These are phyloP conservation scores for Volutella citrinella DNA, from an alignment of 2,329 filamentous ascomycete genomes.

Conservation along the genomic window DNA sequence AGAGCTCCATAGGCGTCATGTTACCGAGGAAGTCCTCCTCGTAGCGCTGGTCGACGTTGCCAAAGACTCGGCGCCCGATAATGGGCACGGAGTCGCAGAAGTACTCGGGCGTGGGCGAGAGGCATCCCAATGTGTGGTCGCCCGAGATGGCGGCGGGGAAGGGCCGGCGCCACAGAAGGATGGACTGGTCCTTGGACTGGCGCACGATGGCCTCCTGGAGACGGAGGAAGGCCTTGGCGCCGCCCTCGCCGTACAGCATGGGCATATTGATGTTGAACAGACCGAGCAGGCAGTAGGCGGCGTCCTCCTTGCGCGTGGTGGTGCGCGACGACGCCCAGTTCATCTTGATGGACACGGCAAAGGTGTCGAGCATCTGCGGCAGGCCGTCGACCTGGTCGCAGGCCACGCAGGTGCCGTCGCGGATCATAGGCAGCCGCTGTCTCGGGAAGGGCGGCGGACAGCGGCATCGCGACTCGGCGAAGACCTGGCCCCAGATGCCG, in stretches of 20 bases:
- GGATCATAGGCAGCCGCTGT: too few relatives aligned
- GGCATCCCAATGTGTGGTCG: conserved; percentile 12
- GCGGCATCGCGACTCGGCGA: conserved; percentile 15
- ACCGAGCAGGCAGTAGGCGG: conserved; percentile 29
- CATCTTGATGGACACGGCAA: conserved; percentile 24
- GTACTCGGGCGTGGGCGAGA: conserved; percentile 9
- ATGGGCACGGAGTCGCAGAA: conserved; percentile 15
- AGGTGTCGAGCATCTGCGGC: conserved; percentile 17
- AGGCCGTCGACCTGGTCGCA: conserved; percentile 14
- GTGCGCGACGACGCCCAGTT: conserved; percentile 24
- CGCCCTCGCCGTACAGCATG: conserved; percentile 27
- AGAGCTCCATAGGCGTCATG: conserved; percentile 16
- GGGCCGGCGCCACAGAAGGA: conserved; percentile 18
- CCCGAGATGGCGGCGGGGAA: neutral
- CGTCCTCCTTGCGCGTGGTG: conserved; percentile 26
- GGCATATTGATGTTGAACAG: conserved; percentile 29
- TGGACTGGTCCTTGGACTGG: conserved; percentile 21
- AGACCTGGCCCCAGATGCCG: conserved; percentile 16
- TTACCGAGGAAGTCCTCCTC: conserved; percentile 17
- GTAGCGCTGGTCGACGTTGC: conserved; percentile 11
- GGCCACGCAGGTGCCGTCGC: conserved; percentile 15
- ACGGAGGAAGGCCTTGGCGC: conserved; percentile 21
- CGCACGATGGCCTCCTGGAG: conserved; percentile 22
- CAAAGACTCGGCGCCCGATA: conserved; percentile 16
- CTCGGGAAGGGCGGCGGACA: conserved; percentile 4